Percentiles rank a stretch among this genome's conserved stretches.
Evolutionary conservation across 345 rosid genomes (phyloP).

Genomic region (Viola odorata): DNA sequence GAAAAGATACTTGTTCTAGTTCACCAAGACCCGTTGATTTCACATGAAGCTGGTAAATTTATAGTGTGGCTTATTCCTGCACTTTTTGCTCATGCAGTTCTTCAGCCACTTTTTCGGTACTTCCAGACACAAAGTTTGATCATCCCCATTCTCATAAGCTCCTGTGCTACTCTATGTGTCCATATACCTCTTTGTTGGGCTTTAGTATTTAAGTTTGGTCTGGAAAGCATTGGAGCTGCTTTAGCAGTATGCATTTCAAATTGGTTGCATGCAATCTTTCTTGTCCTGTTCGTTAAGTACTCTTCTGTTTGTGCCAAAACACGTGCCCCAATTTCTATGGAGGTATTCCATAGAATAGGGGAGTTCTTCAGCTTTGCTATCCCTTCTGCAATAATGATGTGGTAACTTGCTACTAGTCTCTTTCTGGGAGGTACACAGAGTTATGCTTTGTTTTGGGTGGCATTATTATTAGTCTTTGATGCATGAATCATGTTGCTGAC

Average conservation of each 20-base stretch:
- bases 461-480: not conserved
- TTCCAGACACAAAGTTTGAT: constrained; percentile 43
- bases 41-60: constrained; percentile 37
- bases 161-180: constrained; percentile 31
- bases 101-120: constrained; percentile 36
- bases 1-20: constrained; percentile 31
- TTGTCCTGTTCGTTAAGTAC: constrained; percentile 27
- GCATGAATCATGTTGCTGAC: not conserved
- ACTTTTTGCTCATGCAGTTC: constrained; percentile 35
- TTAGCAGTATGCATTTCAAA: constrained; percentile 26
- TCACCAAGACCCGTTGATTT: constrained; percentile 40
- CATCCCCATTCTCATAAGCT: constrained; percentile 34
- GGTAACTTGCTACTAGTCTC: constrained; percentile 28
- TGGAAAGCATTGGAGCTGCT: constrained; percentile 40
- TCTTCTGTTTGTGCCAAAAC: constrained; percentile 26
- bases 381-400: constrained; percentile 51
- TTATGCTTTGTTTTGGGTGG: not conserved
- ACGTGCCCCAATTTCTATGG: not conserved
- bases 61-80: constrained; percentile 41
- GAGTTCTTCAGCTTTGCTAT: constrained; percentile 17
- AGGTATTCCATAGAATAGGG: not conserved
- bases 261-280: constrained; percentile 37
- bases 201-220: constrained; percentile 29
- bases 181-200: constrained; percentile 43
- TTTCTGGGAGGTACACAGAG: not conserved